phyloP scores from a whole-genome alignment of 2,329 filamentous ascomycete species.

The Zymoseptoria ardabiliae region DNA sequence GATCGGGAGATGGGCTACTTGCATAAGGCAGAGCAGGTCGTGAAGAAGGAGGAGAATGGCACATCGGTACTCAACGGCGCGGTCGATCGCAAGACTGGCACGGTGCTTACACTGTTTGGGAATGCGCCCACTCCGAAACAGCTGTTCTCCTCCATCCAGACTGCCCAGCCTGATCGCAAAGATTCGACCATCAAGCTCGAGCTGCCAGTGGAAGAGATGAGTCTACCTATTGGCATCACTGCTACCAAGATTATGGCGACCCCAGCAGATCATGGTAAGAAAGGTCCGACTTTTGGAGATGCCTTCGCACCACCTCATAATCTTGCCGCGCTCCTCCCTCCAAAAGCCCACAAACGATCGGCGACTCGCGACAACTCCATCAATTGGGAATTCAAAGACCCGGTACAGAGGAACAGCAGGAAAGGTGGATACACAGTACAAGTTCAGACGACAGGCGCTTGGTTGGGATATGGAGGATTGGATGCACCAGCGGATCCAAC shows the following conservation, averaged over 20 bases:
- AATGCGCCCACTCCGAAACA: constrained; percentile 67
- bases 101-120: constrained; percentile 70
- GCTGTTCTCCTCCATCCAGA: constrained; percentile 76
- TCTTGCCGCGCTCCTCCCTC: constrained; percentile 58
- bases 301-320: constrained; percentile 62
- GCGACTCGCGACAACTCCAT: constrained; percentile 51
- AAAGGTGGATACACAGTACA: constrained; percentile 58
- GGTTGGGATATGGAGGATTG: constrained; percentile 49
- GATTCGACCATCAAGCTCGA: constrained; percentile 22
- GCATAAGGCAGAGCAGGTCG: constrained; percentile 4
- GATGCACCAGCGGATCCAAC: constrained; percentile 47
- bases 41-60: constrained; percentile 13
- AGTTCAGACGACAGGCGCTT: constrained; percentile 58
- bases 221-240: constrained; percentile 67
- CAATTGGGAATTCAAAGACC: constrained; percentile 37
- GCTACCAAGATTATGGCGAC: constrained; percentile 58
- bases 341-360: constrained; percentile 60
- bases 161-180: constrained; percentile 8
- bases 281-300: constrained; percentile 61
- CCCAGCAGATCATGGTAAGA: constrained; percentile 37
- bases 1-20: constrained; percentile 21
- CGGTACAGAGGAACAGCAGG: constrained; percentile 27
- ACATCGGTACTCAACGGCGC: neutral
- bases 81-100: constrained; percentile 34
- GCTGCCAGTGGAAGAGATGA: constrained; percentile 51